Conservation (phyloP, 192 early-diverging fungal genomes). For the Coemansia biformis region DNA sequence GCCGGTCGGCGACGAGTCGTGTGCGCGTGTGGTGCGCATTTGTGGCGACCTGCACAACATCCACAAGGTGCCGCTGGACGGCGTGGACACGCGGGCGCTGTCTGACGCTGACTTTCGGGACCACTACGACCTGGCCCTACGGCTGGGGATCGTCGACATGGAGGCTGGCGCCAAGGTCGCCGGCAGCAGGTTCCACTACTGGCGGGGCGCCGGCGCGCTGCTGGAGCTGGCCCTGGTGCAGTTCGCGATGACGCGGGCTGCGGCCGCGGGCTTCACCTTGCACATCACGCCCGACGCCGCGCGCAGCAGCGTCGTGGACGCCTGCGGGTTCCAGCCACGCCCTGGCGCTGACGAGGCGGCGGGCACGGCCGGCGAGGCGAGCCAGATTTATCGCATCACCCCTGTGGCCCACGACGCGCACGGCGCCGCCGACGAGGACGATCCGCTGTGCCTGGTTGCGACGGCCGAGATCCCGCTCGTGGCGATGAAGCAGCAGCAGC, state of each 20-base stretch:
- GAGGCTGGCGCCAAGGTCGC: constrained; percentile 73
- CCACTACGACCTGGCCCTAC: constrained; percentile 65
- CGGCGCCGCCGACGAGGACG: constrained; percentile 10
- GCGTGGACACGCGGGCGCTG: background rate
- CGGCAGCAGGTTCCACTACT: constrained; percentile 81
- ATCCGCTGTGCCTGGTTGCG: constrained; percentile 69
- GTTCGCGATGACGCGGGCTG: constrained; percentile 74
- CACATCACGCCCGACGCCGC: constrained; percentile 80
- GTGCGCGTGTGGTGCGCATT: constrained; percentile 54
- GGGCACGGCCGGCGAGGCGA: constrained; percentile 53
- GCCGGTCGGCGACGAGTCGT: constrained; percentile 71
- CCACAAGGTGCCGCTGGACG: constrained; percentile 17
- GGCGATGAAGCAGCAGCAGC: constrained; percentile 70
- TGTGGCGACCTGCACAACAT: constrained; percentile 25
- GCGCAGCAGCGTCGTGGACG: constrained; percentile 70
- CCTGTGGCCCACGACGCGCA: constrained; percentile 38
- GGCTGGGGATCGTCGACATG: constrained; percentile 73
- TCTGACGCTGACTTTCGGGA: constrained; percentile 46
- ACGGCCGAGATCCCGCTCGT: constrained; percentile 92
- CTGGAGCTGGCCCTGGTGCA: constrained; percentile 84
- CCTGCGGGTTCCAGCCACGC: constrained; percentile 87
- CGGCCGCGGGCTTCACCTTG: constrained; percentile 66
- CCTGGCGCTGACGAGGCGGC: constrained; percentile 10
- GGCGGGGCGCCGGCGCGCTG: constrained; percentile 79
- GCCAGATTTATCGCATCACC: constrained; percentile 80